phyloP scores from a whole-genome alignment of 805 yeast genomes.

The Ogataea haglerorum region DNA sequence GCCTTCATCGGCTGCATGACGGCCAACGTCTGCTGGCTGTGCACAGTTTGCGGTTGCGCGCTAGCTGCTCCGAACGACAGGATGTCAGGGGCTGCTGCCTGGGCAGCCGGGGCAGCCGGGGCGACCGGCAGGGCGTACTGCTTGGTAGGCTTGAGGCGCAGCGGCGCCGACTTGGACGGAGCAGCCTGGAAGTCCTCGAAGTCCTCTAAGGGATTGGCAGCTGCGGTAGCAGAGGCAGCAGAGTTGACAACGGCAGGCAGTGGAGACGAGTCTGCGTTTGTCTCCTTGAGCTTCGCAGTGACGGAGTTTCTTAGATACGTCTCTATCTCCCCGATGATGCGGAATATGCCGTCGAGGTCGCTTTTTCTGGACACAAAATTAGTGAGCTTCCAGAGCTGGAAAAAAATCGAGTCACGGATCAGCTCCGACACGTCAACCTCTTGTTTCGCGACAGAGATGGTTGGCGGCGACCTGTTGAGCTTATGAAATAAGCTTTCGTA shows the following conservation, averaged over 20 bases:
- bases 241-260: neutral
- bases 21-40: conserved; percentile 2
- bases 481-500: conserved; percentile 30
- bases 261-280: too few relatives aligned
- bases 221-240: neutral
- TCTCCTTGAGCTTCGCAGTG: conserved; percentile 12
- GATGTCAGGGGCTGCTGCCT: neutral
- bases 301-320: conserved; percentile 16
- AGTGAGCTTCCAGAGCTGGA: conserved; percentile 35
- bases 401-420: conserved; percentile 30
- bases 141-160: conserved; percentile 2
- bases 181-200: neutral
- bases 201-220: neutral
- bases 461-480: conserved; percentile 21
- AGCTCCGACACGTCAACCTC: conserved; percentile 30
- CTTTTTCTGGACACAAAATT: conserved; percentile 20
- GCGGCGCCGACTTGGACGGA: conserved; percentile 1
- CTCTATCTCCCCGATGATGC: conserved; percentile 19
- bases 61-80: too few relatives aligned
- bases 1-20: conserved; percentile 27
- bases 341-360: conserved; percentile 24
- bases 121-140: conserved; percentile 1
- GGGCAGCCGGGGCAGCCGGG: neutral
- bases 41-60: neutral
- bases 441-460: conserved; percentile 23